Conservation (phyloP, 208 protist genomes). For the Leptomonas pyrrhocoris region DNA sequence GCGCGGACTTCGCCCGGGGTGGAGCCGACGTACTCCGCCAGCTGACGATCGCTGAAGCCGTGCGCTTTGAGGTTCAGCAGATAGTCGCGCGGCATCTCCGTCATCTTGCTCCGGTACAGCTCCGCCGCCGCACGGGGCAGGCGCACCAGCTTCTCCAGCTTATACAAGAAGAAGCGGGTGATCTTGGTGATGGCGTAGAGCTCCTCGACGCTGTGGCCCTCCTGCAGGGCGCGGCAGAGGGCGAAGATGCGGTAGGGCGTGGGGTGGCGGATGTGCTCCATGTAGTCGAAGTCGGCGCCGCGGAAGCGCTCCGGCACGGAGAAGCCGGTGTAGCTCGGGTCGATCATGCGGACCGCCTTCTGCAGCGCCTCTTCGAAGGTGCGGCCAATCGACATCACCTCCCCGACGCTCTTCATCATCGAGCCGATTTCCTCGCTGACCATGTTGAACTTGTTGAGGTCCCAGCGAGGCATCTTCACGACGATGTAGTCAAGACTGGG, state of each 20-base stretch:
- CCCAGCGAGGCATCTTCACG: constrained; percentile 96
- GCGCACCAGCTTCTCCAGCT: constrained; percentile 91
- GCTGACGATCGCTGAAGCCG: constrained; percentile 96
- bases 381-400: constrained; percentile 98
- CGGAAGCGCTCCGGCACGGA: constrained; percentile 68
- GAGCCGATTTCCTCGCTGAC: constrained; percentile 93
- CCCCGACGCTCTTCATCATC: constrained; percentile 98
- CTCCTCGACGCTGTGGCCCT: constrained; percentile 88
- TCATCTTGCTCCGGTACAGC: constrained; percentile 40
- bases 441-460: constrained; percentile 97
- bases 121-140: constrained; percentile 44
- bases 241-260: constrained; percentile 89
- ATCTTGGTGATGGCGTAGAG: constrained; percentile 95
- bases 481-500: constrained; percentile 97
- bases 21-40: constrained; percentile 72
- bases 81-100: constrained; percentile 52
- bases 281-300: constrained; percentile 74
- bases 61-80: constrained; percentile 87
- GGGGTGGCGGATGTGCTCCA: constrained; percentile 69
- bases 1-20: constrained; percentile 63
- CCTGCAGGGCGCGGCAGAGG: constrained; percentile 75
- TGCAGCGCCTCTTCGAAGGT: constrained; percentile 99
- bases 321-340: constrained; percentile 88
- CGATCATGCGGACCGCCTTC: constrained; percentile 97
- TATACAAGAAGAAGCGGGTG: constrained; percentile 97